These are phyloP conservation scores for Saccharomycopsis sp. DNA, from an alignment of 805 yeast genomes.

Conservation along the genomic window DNA sequence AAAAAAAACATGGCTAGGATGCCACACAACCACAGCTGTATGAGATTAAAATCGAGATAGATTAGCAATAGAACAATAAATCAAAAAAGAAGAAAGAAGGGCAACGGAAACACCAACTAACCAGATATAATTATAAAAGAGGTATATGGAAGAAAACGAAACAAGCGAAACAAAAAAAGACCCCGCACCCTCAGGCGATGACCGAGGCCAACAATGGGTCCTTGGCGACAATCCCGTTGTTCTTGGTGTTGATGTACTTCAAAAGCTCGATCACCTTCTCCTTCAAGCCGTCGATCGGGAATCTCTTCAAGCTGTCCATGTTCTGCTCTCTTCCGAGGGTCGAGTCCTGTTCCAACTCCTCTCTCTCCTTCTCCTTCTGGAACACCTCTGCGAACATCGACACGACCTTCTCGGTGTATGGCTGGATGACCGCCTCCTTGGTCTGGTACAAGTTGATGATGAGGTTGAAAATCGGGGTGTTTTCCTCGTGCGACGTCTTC, in stretches of 20 bases:
- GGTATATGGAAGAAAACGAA: background rate
- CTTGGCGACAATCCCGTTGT: slow-evolving; percentile 54
- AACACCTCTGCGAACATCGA: slow-evolving; percentile 66
- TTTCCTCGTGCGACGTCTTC: slow-evolving; percentile 84
- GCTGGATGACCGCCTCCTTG: slow-evolving; percentile 47
- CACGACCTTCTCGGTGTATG: slow-evolving; percentile 54
- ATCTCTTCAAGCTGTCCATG: slow-evolving; percentile 71
- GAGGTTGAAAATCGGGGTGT: slow-evolving; percentile 79
- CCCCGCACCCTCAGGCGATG: background rate
- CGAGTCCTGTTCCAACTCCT: slow-evolving; percentile 60
- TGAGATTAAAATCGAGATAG: background rate
- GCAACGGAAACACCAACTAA: background rate
- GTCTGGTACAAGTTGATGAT: slow-evolving; percentile 64
- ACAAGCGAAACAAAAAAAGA: background rate
- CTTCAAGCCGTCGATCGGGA: slow-evolving; percentile 62
- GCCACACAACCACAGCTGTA: too few species aligned
- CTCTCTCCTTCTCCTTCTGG: slow-evolving; percentile 66
- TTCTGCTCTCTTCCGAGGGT: slow-evolving; percentile 84
- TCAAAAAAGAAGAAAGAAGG: background rate
- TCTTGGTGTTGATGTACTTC: slow-evolving; percentile 61
- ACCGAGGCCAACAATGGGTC: slow-evolving; percentile 27
- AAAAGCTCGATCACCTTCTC: slow-evolving; percentile 60
- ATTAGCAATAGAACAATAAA: background rate
- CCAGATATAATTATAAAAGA: background rate
- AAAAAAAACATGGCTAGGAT: too few species aligned